Base-by-base conservation (phyloP, 768 basidiomycete genomes). In the Tricholoma terreum region DNA sequence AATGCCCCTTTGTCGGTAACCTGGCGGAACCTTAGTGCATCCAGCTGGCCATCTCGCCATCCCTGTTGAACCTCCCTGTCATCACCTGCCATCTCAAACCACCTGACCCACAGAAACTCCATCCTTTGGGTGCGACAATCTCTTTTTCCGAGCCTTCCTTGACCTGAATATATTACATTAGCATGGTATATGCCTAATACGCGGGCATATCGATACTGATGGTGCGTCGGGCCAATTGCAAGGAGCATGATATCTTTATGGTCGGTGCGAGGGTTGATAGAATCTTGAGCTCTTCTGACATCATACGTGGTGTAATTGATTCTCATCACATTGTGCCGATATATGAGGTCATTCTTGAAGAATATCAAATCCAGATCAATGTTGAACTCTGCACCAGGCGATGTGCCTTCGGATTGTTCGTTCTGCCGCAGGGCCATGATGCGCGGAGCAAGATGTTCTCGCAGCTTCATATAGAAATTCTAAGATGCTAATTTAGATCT, bases 301-400 rank as follows among this genome's bases (percentile, higher is more conserved):
- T 80, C 73, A 57, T 79, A 80, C 0, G 73, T 76, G 0, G 75
- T 76, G 58, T 75, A 78, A 60, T 77, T 76, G 45, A 80, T 42
- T 0, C 69, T 68, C 1, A 79, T 9, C 2, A 43, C 30, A 27
- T 17, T 24, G 40, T 54, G 36, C 3, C 3, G 12, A 31, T 54
- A 54, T 2, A 54, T 24, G 9, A 8, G 36, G n/a, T 54, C 38
- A 30, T 24, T 17, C 34, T 43, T 22, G 27, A 54, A 42, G 24
- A 42, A 54, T 3, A 54, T 38, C 22, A 49, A 35, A 10, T 19
- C 17, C 2, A 6, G 17, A 19, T 42, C 40, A 42, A 42, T 19
- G 9, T 42, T 17, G n/a, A 42, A 4, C 3, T 42, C 40, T 17
- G 19, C 3, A 42, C 17, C 52, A 27, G 40, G 19, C 11, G 11